These are phyloP conservation scores for Chrysoporthe deuterocubensis DNA, from an alignment of 2,329 filamentous ascomycete species.

Conservation along the genomic window DNA sequence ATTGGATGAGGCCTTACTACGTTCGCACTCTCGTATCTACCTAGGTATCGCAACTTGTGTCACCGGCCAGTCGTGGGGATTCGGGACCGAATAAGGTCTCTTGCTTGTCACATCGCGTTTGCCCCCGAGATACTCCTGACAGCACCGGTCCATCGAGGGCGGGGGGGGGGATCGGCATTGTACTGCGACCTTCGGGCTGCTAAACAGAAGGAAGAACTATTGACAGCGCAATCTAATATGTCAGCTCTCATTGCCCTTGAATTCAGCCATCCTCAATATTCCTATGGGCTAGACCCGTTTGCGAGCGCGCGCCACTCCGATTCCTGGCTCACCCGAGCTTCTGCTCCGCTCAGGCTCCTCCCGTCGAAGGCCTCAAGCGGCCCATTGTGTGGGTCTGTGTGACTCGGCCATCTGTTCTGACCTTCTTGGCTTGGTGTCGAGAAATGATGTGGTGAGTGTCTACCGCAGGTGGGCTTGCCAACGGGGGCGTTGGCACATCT, in stretches of 20 bases:
- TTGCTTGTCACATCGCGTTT: background rate
- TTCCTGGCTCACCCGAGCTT: background rate
- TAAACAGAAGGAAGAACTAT: background rate
- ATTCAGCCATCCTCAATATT: background rate
- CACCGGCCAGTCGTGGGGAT: background rate
- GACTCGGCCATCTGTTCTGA: background rate
- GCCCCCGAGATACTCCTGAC: background rate
- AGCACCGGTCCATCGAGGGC: background rate
- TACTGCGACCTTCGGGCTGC: background rate
- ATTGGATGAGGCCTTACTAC: background rate
- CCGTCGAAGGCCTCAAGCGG: background rate
- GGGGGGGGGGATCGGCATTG: background rate
- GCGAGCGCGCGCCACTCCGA: background rate
- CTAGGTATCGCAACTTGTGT: background rate
- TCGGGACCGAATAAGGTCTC: background rate
- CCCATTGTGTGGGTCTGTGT: background rate
- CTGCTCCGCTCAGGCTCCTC: background rate
- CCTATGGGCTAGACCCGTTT: background rate
- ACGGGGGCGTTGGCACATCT: conserved; percentile 1
- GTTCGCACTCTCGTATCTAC: background rate
- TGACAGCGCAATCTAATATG: background rate
- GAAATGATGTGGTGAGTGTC: background rate
- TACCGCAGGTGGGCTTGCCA: background rate
- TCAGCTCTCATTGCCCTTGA: background rate
- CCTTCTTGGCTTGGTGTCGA: conserved; percentile 1